phyloP scores from a whole-genome alignment of 225 moss, liverwort and hornwort species.

The Straminergon stramineum region DNA sequence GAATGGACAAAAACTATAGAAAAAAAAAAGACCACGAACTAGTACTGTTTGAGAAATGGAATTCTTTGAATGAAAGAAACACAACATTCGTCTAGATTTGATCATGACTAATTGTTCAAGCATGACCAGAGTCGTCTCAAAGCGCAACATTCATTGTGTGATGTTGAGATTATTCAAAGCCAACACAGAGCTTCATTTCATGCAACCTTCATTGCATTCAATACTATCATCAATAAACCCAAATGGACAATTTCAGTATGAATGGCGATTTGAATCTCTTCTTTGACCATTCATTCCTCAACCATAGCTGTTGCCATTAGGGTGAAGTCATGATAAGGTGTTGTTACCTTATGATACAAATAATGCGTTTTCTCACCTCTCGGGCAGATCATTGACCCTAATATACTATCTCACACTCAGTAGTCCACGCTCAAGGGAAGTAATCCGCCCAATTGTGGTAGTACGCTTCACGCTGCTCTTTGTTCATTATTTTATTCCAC shows the following conservation, averaged over 20 bases:
- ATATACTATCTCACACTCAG: neutral
- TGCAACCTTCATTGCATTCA: neutral
- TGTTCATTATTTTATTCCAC: conserved; percentile 94
- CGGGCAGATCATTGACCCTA: neutral
- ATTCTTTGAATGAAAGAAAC: neutral
- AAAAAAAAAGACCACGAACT: neutral
- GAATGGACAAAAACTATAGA: neutral
- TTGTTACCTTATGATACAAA: neutral
- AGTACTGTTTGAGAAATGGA: neutral
- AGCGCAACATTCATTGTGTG: neutral
- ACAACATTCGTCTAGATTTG: neutral
- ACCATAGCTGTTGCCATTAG: neutral
- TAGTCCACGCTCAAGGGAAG: conserved; percentile 54
- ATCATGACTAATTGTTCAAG: neutral
- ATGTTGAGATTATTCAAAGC: neutral
- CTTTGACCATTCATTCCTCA: neutral
- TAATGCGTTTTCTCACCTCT: neutral
- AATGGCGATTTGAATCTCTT: neutral
- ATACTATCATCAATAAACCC: neutral
- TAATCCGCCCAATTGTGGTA: conserved; percentile 97
- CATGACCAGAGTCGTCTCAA: neutral
- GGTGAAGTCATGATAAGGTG: neutral
- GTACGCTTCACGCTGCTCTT: conserved; percentile 78
- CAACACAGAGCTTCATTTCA: neutral
- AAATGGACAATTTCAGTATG: neutral